Base-by-base conservation (phyloP, 306 rosid genomes). In the Lablab purpureus region DNA sequence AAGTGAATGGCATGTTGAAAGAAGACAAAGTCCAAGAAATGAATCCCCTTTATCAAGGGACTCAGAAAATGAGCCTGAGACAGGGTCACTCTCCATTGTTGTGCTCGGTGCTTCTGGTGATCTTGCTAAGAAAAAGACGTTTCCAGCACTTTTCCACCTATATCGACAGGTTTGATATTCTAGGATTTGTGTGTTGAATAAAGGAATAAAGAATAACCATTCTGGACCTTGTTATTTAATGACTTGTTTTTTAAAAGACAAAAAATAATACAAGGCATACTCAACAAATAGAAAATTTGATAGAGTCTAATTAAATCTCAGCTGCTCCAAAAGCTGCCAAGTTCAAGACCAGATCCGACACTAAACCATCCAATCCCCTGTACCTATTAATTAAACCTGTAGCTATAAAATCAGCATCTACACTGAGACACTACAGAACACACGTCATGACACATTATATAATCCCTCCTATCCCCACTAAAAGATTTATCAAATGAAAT, bases 31-130 rank as follows among this genome's bases (percentile, higher is more conserved):
- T 65, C 49, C 77, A 0, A 51, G 8, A 50, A 74, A 11, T 62
- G 99, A 95, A 0, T 75, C 96, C 3, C 77, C 94, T 5, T 25
- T 56, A 15, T 18, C 85, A 15, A 83, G 73, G 49, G 97, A 87
- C 8, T 3, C 7, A 27, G 95, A 88, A 17, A 52, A 71, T 85
- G 88, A 69, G 41, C 84, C 74, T 51, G 99, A 91, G 81, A 84
- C 78, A 41, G 99, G 96, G 45, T 71, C 89, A 27, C 94, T 95
- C 60, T 87, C 98, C 66, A 91, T 95, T 32, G 47, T 93, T 28
- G 98, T 95, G 82, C 99, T 95, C 45, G 99, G 99, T 36, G 98
- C 99, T 52, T 95, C 98, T 14, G 98, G 99, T 67, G 99, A 95
- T 88, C 99, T 95, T 84, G 99, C 99, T 81, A 95, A 91, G 83